Percentiles rank a stretch among this genome's conserved stretches.
phyloP scores from a whole-genome alignment of 202 grass and related monocot species.

The Brachypodium distachyon region DNA sequence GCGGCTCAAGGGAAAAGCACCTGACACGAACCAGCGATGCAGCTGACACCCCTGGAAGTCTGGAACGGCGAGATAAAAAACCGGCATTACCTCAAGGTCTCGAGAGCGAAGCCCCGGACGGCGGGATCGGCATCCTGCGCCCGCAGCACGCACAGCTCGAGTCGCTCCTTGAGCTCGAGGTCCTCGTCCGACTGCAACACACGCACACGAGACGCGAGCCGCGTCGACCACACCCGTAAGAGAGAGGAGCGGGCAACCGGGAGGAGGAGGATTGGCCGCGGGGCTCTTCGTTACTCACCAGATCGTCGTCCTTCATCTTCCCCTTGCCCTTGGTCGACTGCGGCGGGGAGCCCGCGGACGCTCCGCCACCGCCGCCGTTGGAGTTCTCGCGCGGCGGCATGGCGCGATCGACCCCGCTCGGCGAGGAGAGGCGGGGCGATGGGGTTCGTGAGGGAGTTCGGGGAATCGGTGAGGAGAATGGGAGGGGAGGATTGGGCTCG shows the following conservation, averaged over 20 bases:
- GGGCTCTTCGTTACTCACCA: conserved; percentile 32
- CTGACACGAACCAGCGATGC: too few relatives aligned
- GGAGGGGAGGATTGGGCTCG: neutral
- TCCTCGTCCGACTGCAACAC: conserved; percentile 61
- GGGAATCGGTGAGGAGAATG: neutral
- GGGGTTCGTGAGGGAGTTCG: conserved; percentile 9
- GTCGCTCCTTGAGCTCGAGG: conserved; percentile 55
- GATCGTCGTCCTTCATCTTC: conserved; percentile 61
- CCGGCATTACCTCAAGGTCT: conserved; percentile 57
- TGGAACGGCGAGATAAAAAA: neutral
- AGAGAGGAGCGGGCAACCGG: neutral
- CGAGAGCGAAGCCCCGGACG: conserved; percentile 45
- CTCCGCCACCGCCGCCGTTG: conserved; percentile 17
- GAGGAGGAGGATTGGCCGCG: neutral
- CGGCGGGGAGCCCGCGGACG: neutral
- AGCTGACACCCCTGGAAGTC: neutral
- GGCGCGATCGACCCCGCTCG: neutral
- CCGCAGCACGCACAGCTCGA: conserved; percentile 61
- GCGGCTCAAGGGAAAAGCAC: too few relatives aligned
- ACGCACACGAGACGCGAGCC: neutral
- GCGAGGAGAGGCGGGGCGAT: neutral
- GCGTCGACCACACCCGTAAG: neutral
- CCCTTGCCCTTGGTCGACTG: conserved; percentile 24
- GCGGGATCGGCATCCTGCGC: conserved; percentile 50
- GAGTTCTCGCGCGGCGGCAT: conserved; percentile 35